Base-by-base conservation (phyloP, 495 filamentous ascomycete species). In the Penicillium alfredii region DNA sequence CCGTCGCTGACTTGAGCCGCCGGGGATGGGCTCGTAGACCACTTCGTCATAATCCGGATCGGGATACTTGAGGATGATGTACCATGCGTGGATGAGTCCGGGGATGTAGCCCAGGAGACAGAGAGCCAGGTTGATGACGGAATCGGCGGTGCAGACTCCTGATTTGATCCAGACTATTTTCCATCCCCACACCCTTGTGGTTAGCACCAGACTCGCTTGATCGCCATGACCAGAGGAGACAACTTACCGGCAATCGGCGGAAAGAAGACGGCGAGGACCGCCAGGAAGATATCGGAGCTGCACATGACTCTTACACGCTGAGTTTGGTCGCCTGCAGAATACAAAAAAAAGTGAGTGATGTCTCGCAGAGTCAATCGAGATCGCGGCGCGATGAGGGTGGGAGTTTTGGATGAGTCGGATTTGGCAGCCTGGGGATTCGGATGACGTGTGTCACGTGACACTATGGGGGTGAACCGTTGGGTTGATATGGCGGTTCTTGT, bases 61-160 rank as follows among this genome's bases (percentile, higher is more conserved):
- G 16, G 93, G 93, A 60, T 83, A 86, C 56, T 83, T 82, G 55
- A 82, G 68, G 69, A 98, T 94, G 64, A 98, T 95, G 77, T 97
- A 98, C 89, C 89, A 97, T 55, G 92, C 76, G 64, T 98, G 92
- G 5, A 98, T 63, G 15, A 97, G 78, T 35, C 92, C 92, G 13
- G 92, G 92, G 44, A 98, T 68, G 62, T 77, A 93, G 61, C 93
- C 90, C 28, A 98, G 83, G 30, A 76, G 66, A 66, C 82, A 89
- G 46, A 98, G 86, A 35, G 86, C 82, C 60, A 98, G 76, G 69
- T 97, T 97, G 72, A 98, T 95, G 55, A 97, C 46, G 17, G 82
- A 86, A 72, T 97, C 93, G 25, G 85, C 88, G 37, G 80, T 84
- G 73, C 92, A 98, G 66, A 98, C 74, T 47, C 92, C 92, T 56